These are phyloP conservation scores for Saccharomycopsis sp. DNA, from an alignment of 805 yeast genomes.

Conservation along the genomic window DNA sequence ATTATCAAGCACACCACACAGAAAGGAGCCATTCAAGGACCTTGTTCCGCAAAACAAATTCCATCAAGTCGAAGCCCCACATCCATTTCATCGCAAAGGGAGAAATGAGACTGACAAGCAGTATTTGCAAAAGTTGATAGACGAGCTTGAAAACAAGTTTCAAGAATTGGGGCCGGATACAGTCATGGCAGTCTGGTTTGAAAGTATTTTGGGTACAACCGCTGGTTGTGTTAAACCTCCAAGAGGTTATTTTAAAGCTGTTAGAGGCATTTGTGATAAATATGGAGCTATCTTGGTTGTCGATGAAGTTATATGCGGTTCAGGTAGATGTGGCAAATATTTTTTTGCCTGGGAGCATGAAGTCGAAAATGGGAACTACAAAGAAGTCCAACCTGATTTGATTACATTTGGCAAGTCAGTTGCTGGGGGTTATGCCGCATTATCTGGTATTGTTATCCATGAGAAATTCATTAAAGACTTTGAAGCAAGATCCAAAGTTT, in stretches of 20 bases:
- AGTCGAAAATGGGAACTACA: not conserved
- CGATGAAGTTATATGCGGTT: slow-evolving; percentile 42
- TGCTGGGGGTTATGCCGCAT: slow-evolving; percentile 33
- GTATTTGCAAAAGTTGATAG: slow-evolving; percentile 27
- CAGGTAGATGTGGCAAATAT: slow-evolving; percentile 35
- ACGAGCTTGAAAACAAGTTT: slow-evolving; percentile 32
- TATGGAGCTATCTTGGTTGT: slow-evolving; percentile 36
- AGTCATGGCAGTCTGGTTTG: slow-evolving; percentile 31
- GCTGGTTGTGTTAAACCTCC: slow-evolving; percentile 30
- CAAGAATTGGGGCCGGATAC: slow-evolving; percentile 31
- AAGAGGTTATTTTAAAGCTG: slow-evolving; percentile 32
- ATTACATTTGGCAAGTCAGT: slow-evolving; percentile 33
- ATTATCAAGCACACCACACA: too few relatives aligned
- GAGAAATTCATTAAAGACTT: slow-evolving; percentile 27
- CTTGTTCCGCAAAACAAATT: too few relatives aligned
- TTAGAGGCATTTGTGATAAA: slow-evolving; percentile 34
- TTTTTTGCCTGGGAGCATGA: slow-evolving; percentile 33
- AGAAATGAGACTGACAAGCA: slow-evolving; percentile 29
- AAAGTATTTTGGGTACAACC: slow-evolving; percentile 34
- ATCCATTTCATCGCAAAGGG: too few relatives aligned
- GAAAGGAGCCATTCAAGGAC: too few relatives aligned
- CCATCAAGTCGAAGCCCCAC: too few relatives aligned
- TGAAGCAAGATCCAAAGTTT: slow-evolving; percentile 29
- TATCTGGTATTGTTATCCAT: slow-evolving; percentile 30
- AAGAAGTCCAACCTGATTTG: slow-evolving; percentile 31